Percentiles rank a stretch among this genome's conserved stretches.
phyloP scores from a whole-genome alignment of 352 stramenopile genomes.

The Phytopythium mirpurense region DNA sequence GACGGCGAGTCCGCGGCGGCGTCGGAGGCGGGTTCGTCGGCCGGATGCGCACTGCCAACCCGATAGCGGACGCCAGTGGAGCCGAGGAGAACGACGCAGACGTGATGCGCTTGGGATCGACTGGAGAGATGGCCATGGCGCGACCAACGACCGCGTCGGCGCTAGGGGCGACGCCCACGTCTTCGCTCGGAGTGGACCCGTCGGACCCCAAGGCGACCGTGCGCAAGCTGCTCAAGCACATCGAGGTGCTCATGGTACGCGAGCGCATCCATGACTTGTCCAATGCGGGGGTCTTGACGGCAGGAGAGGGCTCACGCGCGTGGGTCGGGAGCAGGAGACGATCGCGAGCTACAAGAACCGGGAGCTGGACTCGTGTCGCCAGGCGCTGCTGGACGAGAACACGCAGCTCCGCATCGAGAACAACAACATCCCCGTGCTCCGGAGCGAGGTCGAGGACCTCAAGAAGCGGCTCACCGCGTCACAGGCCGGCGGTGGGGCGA shows the following conservation, averaged over 20 bases:
- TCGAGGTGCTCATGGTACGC: conserved; percentile 65
- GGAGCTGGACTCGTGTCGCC: conserved; percentile 39
- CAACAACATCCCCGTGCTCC: conserved; percentile 83
- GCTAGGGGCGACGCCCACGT: conserved; percentile 22
- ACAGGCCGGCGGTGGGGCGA: conserved; percentile 7
- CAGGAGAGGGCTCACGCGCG: background rate
- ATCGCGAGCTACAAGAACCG: conserved; percentile 49
- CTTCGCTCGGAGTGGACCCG: conserved; percentile 59
- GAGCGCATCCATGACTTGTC: background rate
- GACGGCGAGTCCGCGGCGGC: background rate
- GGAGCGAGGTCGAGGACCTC: conserved; percentile 57
- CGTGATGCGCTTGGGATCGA: too few relatives aligned
- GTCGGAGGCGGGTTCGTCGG: conserved; percentile 35
- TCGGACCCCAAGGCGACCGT: conserved; percentile 81
- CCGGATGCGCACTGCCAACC: conserved; percentile 57
- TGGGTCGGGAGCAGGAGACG: conserved; percentile 30
- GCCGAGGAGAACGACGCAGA: background rate
- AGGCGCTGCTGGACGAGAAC: conserved; percentile 56
- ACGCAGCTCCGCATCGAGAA: conserved; percentile 68
- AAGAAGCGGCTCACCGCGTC: conserved; percentile 42
- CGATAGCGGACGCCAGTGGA: conserved; percentile 2
- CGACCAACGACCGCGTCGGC: conserved; percentile 17
- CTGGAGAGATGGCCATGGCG: too few relatives aligned
- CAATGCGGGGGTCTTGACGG: too few relatives aligned
- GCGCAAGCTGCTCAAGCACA: conserved; percentile 79